These are phyloP conservation scores for Silene noctiflora DNA, from an alignment of 179 eudicot species.

Conservation along the genomic window DNA sequence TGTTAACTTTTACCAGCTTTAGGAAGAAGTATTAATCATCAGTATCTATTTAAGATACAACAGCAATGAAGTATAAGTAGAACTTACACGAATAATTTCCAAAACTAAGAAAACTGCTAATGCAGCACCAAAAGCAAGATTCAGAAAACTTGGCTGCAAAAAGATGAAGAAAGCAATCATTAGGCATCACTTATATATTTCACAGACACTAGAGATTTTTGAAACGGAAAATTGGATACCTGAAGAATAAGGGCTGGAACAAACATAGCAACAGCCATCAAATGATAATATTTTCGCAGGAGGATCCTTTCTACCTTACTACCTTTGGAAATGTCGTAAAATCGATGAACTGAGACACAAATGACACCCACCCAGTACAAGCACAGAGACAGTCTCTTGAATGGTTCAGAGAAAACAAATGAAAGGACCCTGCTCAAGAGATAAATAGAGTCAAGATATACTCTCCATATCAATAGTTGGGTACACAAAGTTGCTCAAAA, in stretches of 20 bases:
- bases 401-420: conserved; percentile 83
- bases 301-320: conserved; percentile 89
- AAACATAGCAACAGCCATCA: conserved; percentile 90
- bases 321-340: conserved; percentile 75
- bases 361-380: conserved; percentile 74
- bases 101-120: conserved; percentile 71
- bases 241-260: conserved; percentile 90
- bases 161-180: conserved; percentile 10
- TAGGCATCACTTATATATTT: conserved; percentile 2
- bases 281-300: conserved; percentile 91
- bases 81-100: conserved; percentile 89
- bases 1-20: background rate
- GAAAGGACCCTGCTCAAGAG: conserved; percentile 59
- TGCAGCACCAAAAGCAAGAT: conserved; percentile 94
- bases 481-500: background rate
- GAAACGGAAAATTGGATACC: conserved; percentile 36
- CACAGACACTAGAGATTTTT: background rate
- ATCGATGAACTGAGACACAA: conserved; percentile 56
- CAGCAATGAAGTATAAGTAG: background rate
- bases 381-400: conserved; percentile 76
- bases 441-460: conserved; percentile 20
- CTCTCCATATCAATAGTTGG: conserved; percentile 2
- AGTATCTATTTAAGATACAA: background rate
- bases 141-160: conserved; percentile 76
- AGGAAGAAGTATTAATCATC: background rate